Conservation (phyloP, 2,329 filamentous ascomycete genomes). For the Paraconiothyrium brasiliense region DNA sequence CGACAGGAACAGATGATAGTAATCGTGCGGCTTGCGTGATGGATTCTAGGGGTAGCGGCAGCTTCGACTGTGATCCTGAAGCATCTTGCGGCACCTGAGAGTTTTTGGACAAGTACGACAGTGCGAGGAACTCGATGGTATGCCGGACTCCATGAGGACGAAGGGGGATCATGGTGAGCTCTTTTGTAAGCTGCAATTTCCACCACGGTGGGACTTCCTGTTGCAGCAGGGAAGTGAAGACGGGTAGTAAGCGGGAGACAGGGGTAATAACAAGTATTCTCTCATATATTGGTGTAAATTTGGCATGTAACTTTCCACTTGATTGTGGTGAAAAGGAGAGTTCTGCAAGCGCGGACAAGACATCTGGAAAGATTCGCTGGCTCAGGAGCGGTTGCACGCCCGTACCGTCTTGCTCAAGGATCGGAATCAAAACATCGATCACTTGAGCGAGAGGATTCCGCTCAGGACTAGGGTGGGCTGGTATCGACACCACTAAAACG, state of each 20-base stretch:
- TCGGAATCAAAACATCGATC: conserved; percentile 31
- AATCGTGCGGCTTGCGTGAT: conserved; percentile 70
- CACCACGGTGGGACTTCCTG: conserved; percentile 70
- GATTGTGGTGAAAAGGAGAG: conserved; percentile 43
- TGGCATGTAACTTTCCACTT: conserved; percentile 17
- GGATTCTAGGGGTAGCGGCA: conserved; percentile 74
- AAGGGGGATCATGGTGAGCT: conserved; percentile 69
- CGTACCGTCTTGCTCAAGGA: conserved; percentile 37
- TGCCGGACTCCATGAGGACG: conserved; percentile 71
- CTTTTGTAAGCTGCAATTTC: conserved; percentile 64
- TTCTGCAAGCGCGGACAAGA: conserved; percentile 47
- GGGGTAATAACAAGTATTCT: conserved; percentile 45
- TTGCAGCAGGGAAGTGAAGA: conserved; percentile 71
- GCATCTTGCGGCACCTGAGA: conserved; percentile 51
- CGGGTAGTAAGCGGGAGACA: conserved; percentile 66
- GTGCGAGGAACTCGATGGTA: conserved; percentile 75
- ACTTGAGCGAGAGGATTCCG: conserved; percentile 26
- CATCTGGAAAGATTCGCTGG: conserved; percentile 46
- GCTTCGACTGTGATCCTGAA: conserved; percentile 48
- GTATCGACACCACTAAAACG: conserved; percentile 34
- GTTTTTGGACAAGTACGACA: conserved; percentile 67
- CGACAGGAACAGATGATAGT: conserved; percentile 67
- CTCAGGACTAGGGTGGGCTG: conserved; percentile 22
- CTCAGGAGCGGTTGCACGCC: conserved; percentile 49
- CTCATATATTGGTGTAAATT: conserved; percentile 32